These are phyloP conservation scores for Sarcomyxa edulis DNA, from an alignment of 768 basidiomycete genomes.

Conservation along the genomic window DNA sequence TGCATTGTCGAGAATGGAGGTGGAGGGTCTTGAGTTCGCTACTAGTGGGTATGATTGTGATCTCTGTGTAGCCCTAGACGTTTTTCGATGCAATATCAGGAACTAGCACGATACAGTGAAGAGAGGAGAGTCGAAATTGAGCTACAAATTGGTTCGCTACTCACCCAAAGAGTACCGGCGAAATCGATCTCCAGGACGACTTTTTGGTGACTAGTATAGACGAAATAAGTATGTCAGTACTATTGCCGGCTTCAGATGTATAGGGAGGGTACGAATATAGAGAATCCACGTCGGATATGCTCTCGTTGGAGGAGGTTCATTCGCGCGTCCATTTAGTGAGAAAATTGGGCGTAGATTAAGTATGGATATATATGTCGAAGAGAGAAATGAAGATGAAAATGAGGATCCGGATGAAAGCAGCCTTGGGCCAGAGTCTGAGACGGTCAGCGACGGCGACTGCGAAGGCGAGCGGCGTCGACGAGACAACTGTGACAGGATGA, in stretches of 20 bases:
- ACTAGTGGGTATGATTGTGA: constrained; percentile 80
- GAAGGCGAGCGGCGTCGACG: no score
- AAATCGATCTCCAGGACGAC: constrained; percentile 94
- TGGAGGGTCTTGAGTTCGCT: constrained; percentile 78
- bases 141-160: constrained; percentile 12
- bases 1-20: constrained; percentile 85
- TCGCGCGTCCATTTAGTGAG: constrained; percentile 49
- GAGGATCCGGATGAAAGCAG: no score
- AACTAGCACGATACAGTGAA: no score
- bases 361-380: no score
- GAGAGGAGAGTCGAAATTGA: no score
- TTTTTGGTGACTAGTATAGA: constrained; percentile 92
- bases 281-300: constrained; percentile 76
- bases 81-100: no score
- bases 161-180: constrained; percentile 78
- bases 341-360: no score
- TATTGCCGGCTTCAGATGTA: constrained; percentile 13
- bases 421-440: no score
- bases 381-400: no score
- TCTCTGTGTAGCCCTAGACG: constrained; percentile 89
- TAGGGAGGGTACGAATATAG: constrained; percentile 68
- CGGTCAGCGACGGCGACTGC: no score
- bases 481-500: constrained; percentile 11
- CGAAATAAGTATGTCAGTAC: constrained; percentile 39
- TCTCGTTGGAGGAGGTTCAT: constrained; percentile 72